Evolutionary conservation across 768 basidiomycete genomes (phyloP), one percentile per base, ranked within the genome.

Genomic region (Fistulinella prunicolor): DNA sequence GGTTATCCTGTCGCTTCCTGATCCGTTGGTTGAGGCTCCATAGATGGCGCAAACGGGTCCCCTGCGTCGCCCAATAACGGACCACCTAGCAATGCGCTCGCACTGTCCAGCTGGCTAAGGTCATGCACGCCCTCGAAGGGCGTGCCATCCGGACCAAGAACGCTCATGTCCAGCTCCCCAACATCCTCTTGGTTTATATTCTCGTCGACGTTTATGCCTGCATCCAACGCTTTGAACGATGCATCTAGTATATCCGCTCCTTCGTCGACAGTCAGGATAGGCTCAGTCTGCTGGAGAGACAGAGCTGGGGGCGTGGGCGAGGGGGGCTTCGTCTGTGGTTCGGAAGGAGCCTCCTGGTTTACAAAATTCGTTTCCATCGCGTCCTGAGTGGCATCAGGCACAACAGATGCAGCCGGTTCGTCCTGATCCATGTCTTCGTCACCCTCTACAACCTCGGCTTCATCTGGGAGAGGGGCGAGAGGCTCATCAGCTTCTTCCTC

Each of bases 401-500:
- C 75, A 19, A 70, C 69, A 14, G 76, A 75, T 17, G 65, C 63
- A 6, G 64, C 46, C 9, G 63, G 58, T 51, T 86, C 86, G 45
- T 88, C 88, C 51, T 81, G 77, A 46, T 87, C 85, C 64, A 83
- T 75, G 46, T 90, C 88, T 39, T 89, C 87, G 48, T 82, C 78
- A n/a, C 73, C 79, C 28, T 90, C 89, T 1, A 80, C 82, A 8
- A 80, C 79, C 63, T 91, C 89, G 21, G 83, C 79, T 55, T 90
- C 89, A 47, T 80, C 79, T 5, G 87, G 89, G 36, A 92, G 72
- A 16, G 89, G 89, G 1, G 82, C 89, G 21, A 92, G 74, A 13
- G 89, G 88, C 58, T 88, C 86, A 56, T 92, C 87, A 0, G 72
- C 79, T 53, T 82, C 85, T 42, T 79, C 86, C 59, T 92, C 90